Evolutionary conservation across 2,329 filamentous ascomycete species (phyloP).

Genomic region (Hypoxylon sp.): DNA sequence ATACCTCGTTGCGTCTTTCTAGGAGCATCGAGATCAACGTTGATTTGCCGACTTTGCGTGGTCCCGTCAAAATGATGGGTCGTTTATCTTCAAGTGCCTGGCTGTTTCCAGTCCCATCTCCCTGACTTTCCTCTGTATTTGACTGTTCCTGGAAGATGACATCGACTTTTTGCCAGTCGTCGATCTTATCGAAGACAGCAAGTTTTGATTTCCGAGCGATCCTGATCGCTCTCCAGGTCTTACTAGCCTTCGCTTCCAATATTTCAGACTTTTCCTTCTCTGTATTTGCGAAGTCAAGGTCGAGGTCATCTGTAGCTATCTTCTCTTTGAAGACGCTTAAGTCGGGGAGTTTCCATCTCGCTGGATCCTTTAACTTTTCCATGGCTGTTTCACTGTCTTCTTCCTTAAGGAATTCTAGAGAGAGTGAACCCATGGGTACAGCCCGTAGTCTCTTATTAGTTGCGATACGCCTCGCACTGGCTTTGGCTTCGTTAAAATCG

Average conservation of each 20-base stretch:
- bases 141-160: slow-evolving; percentile 67
- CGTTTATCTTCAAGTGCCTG: slow-evolving; percentile 63
- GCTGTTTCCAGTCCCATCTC: slow-evolving; percentile 54
- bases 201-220: slow-evolving; percentile 82
- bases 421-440: slow-evolving; percentile 78
- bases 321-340: slow-evolving; percentile 79
- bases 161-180: slow-evolving; percentile 81
- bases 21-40: slow-evolving; percentile 75
- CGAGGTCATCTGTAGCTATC: slow-evolving; percentile 85
- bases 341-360: slow-evolving; percentile 77
- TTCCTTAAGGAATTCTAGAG: slow-evolving; percentile 84
- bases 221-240: slow-evolving; percentile 90
- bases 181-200: slow-evolving; percentile 86
- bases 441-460: slow-evolving; percentile 79
- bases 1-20: slow-evolving; percentile 74
- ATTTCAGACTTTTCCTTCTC: slow-evolving; percentile 69
- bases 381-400: slow-evolving; percentile 73
- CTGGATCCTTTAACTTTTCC: slow-evolving; percentile 76
- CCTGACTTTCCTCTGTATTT: slow-evolving; percentile 53
- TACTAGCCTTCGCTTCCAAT: slow-evolving; percentile 83
- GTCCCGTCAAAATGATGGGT: slow-evolving; percentile 78
- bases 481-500: slow-evolving; percentile 79
- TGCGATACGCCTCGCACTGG: slow-evolving; percentile 75
- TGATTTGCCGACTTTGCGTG: slow-evolving; percentile 73
- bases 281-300: slow-evolving; percentile 84